phyloP scores from a whole-genome alignment of 805 yeast species.

The Cyberlindnera euphorbiiphila region DNA sequence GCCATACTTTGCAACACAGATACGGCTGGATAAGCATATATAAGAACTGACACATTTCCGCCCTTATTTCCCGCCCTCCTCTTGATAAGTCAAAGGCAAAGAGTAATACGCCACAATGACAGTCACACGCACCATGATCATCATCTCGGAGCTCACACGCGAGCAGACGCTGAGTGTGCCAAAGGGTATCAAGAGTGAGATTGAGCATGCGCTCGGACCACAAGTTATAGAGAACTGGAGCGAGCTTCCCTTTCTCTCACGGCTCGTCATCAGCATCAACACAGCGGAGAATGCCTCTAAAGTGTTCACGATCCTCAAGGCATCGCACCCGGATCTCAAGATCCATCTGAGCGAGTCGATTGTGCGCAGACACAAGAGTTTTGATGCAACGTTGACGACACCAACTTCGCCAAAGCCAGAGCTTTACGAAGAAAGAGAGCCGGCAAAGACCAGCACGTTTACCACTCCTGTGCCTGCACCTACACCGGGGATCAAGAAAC shows the following conservation, averaged over 20 bases:
- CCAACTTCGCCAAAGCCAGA: slow-evolving; percentile 21
- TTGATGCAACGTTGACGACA: slow-evolving; percentile 20
- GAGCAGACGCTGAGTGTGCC: slow-evolving; percentile 22
- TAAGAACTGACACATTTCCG: too few species aligned
- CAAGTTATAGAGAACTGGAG: slow-evolving; percentile 31
- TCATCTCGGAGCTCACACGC: slow-evolving; percentile 22
- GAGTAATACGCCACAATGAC: slow-evolving; percentile 5
- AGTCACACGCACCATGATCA: slow-evolving; percentile 21
- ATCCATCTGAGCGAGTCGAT: slow-evolving; percentile 34
- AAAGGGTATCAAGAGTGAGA: slow-evolving; percentile 13
- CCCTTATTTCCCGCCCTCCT: too few species aligned
- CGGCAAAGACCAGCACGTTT: slow-evolving; percentile 13
- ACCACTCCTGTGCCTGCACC: too few species aligned
- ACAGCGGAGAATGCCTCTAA: slow-evolving; percentile 25
- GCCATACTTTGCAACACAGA: too few species aligned
- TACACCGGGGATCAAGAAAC: slow-evolving; percentile 1
- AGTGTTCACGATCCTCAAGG: slow-evolving; percentile 23
- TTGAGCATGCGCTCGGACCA: slow-evolving; percentile 4
- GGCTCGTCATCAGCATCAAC: slow-evolving; percentile 37
- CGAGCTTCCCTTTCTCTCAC: slow-evolving; percentile 38
- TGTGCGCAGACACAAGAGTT: slow-evolving; percentile 29
- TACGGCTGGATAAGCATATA: too few species aligned
- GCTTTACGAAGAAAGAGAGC: slow-evolving; percentile 25
- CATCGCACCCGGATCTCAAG: slow-evolving; percentile 21
- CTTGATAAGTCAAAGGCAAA: neutral